Conservation (phyloP, 805 yeast species). For the Starmerella floris region DNA sequence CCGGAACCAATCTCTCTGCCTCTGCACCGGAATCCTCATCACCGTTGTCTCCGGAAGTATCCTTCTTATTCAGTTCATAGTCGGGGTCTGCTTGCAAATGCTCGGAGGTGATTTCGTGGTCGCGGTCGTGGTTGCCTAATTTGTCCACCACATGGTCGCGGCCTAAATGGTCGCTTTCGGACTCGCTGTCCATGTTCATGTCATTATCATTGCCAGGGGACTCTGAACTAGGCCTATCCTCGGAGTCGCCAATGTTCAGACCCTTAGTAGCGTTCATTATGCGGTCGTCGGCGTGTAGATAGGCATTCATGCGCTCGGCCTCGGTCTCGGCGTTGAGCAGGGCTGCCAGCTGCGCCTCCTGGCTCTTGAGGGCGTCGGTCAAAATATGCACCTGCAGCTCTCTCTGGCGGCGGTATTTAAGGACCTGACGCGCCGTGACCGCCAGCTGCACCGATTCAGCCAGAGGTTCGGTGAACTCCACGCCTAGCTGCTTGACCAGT, state of each 20-base stretch:
- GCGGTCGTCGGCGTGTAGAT: conserved; percentile 24
- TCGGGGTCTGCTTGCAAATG: not conserved
- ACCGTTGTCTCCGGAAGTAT: not conserved
- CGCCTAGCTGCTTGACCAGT: conserved; percentile 40
- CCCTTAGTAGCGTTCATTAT: conserved; percentile 16
- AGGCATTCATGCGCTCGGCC: conserved; percentile 32
- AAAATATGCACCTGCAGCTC: conserved; percentile 40
- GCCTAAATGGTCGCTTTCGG: too few relatives aligned
- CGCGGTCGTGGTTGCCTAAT: conserved; percentile 8
- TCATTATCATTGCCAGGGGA: not conserved
- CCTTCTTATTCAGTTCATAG: not conserved
- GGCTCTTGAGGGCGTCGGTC: conserved; percentile 29
- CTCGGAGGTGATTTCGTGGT: conserved; percentile 4
- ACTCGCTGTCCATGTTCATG: not conserved
- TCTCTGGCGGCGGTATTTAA: conserved; percentile 48
- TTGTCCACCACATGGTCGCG: conserved; percentile 9
- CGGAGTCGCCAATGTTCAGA: not conserved
- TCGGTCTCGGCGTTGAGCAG: conserved; percentile 35
- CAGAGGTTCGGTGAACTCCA: conserved; percentile 52
- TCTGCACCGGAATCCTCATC: not conserved
- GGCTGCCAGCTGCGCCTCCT: conserved; percentile 26
- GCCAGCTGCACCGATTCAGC: conserved; percentile 61
- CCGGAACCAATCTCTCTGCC: not conserved
- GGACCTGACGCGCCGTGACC: conserved; percentile 41
- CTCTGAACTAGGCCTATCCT: not conserved